Evolutionary conservation across 208 protist genomes (phyloP).

Genomic region (Herpetomonas samuelpessoai): DNA sequence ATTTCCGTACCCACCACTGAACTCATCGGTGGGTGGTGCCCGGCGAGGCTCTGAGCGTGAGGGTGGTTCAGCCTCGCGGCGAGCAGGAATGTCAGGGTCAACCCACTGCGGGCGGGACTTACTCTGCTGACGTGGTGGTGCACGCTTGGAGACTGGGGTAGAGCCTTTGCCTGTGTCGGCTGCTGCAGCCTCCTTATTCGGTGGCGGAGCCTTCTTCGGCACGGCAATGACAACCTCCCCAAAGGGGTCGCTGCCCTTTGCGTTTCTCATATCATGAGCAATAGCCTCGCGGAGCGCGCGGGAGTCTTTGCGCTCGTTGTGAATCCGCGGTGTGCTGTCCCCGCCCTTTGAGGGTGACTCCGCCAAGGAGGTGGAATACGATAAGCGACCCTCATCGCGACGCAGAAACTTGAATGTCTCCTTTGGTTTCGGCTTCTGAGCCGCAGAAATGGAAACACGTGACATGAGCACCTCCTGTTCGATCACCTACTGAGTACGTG

Average conservation of each 20-base stretch:
- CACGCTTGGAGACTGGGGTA: slow-evolving; percentile 16
- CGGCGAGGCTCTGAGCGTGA: neutral
- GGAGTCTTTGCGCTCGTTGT: slow-evolving; percentile 58
- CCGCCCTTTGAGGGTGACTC: slow-evolving; percentile 12
- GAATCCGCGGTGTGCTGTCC: slow-evolving; percentile 1
- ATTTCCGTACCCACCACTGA: neutral
- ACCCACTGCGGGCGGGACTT: slow-evolving; percentile 43
- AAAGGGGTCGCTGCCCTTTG: slow-evolving; percentile 70
- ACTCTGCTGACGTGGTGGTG: slow-evolving; percentile 4
- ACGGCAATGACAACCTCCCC: slow-evolving; percentile 79
- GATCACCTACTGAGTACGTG: too few relatives aligned
- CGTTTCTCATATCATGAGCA: slow-evolving; percentile 81
- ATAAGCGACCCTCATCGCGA: slow-evolving; percentile 79
- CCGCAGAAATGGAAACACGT: slow-evolving; percentile 55
- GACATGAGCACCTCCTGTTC: too few relatives aligned
- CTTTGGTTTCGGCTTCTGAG: slow-evolving; percentile 72
- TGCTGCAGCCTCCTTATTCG: slow-evolving; percentile 14
- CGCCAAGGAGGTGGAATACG: slow-evolving; percentile 38
- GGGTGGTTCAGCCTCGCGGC: slow-evolving; percentile 3
- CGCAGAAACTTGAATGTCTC: slow-evolving; percentile 80
- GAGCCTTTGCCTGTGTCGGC: slow-evolving; percentile 5
- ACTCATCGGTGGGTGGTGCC: neutral
- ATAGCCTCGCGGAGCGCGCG: slow-evolving; percentile 78
- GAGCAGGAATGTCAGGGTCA: slow-evolving; percentile 17
- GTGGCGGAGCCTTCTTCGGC: slow-evolving; percentile 68